Conservation (phyloP, 768 basidiomycete genomes). For the Cystofilobasidium macerans region DNA sequence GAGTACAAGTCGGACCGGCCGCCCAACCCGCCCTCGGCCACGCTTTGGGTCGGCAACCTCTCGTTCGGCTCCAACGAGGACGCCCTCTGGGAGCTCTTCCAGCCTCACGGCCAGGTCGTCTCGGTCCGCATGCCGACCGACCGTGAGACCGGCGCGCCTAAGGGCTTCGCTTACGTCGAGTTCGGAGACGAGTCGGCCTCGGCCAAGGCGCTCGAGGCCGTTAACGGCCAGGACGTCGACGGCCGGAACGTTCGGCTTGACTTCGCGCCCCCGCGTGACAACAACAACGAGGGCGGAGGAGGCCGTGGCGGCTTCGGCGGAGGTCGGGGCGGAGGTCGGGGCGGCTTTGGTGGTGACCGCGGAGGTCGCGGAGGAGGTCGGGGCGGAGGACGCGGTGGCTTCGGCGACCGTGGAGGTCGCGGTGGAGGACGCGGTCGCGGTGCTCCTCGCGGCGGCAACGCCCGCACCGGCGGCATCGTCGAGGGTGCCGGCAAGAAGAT, state of each 20-base stretch:
- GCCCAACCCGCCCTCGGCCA: conserved; percentile 49
- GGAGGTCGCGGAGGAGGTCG: conserved; percentile 39
- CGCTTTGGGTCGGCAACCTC: conserved; percentile 84
- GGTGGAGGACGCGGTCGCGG: conserved; percentile 39
- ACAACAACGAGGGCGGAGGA: conserved; percentile 22
- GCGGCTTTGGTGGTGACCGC: conserved; percentile 39
- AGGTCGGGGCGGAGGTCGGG: conserved; percentile 34
- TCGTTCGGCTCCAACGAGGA: conserved; percentile 73
- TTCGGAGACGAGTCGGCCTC: conserved; percentile 71
- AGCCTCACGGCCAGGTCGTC: conserved; percentile 72
- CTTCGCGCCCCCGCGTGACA: conserved; percentile 33
- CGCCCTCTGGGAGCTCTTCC: conserved; percentile 76
- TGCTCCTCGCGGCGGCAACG: conserved; percentile 37
- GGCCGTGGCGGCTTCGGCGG: conserved; percentile 45
- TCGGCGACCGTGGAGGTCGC: conserved; percentile 27
- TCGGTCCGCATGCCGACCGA: conserved; percentile 85
- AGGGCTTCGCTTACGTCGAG: conserved; percentile 96
- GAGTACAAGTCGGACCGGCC: conserved; percentile 39
- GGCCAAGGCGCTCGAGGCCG: conserved; percentile 60
- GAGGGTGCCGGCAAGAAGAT: conserved; percentile 48
- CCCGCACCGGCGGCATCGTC: conserved; percentile 55
- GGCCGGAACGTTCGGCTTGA: conserved; percentile 75
- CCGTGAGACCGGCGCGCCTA: conserved; percentile 74
- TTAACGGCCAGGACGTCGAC: conserved; percentile 61
- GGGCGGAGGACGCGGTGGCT: conserved; percentile 33